Evolutionary conservation across 306 rosid genomes (phyloP).

Genomic region (Rosa lucieae): DNA sequence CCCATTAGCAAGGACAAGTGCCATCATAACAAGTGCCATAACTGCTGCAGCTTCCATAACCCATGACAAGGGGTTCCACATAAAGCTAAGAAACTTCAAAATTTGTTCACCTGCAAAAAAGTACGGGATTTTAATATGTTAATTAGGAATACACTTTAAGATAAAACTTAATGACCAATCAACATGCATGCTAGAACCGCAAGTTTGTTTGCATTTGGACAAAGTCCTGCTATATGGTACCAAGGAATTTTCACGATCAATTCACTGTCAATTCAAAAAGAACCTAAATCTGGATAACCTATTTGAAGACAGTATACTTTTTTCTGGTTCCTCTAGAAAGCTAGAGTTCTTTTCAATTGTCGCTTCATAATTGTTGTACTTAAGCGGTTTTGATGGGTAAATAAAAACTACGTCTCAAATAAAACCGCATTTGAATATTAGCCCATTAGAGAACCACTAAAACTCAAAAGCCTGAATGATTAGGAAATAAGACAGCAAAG

Average conservation of each 20-base stretch:
- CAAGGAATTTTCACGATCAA: neutral
- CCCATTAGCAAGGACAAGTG: neutral
- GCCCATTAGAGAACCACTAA: neutral
- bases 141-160: slow-evolving; percentile 10
- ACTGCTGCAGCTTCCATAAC: neutral
- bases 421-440: neutral
- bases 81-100: neutral
- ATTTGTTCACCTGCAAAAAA: neutral
- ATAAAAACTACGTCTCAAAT: neutral
- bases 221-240: neutral
- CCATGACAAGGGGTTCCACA: neutral
- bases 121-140: slow-evolving; percentile 8
- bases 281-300: neutral
- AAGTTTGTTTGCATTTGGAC: neutral
- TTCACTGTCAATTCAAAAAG: neutral
- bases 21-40: neutral
- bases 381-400: neutral
- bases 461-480: neutral
- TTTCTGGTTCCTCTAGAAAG: neutral
- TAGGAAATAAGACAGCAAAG: neutral
- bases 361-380: neutral
- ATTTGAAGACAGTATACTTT: neutral
- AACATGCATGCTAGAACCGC: neutral
- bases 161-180: neutral
- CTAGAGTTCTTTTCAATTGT: neutral